Conservation (phyloP, 257 asterid genomes). For the Ilex aquifolium region DNA sequence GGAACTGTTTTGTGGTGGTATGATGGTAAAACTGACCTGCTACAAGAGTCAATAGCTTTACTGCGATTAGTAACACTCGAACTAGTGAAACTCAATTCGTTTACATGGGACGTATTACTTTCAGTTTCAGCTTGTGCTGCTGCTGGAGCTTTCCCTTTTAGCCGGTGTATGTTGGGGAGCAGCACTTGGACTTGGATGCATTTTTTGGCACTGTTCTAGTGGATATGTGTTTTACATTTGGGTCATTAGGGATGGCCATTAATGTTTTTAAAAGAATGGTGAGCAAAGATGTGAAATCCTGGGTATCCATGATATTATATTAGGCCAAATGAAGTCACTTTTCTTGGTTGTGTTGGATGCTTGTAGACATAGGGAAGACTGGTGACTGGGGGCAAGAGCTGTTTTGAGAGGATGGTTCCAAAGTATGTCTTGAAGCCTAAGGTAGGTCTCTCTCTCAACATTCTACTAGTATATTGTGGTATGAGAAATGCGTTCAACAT, state of each 20-base stretch:
- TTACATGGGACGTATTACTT: conserved; percentile 42
- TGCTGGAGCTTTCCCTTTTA: conserved; percentile 32
- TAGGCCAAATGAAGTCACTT: conserved; percentile 54
- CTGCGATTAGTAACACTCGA: conserved; percentile 34
- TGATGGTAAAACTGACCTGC: conserved; percentile 37
- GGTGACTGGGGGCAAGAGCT: conserved; percentile 38
- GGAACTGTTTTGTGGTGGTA: conserved; percentile 67
- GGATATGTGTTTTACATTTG: conserved; percentile 57
- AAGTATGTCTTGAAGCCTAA: conserved; percentile 35
- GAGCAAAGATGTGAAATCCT: conserved; percentile 42
- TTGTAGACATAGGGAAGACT: conserved; percentile 60
- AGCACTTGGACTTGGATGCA: conserved; percentile 32
- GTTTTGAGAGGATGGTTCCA: conserved; percentile 45
- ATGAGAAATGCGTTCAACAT: too few relatives aligned
- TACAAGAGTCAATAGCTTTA: conserved; percentile 34
- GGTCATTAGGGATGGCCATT: conserved; percentile 43
- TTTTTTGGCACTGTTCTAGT: conserved; percentile 49
- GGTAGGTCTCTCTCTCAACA: conserved; percentile 35
- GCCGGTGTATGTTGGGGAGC: conserved; percentile 33
- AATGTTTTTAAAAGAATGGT: conserved; percentile 31
- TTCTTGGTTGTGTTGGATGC: conserved; percentile 51
- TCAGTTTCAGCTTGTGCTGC: conserved; percentile 41
- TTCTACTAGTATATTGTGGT: too few relatives aligned
- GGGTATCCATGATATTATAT: conserved; percentile 58
- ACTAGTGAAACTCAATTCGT: conserved; percentile 34